phyloP scores from a whole-genome alignment of 805 yeast species.

The Myxozyma melibiosi region DNA sequence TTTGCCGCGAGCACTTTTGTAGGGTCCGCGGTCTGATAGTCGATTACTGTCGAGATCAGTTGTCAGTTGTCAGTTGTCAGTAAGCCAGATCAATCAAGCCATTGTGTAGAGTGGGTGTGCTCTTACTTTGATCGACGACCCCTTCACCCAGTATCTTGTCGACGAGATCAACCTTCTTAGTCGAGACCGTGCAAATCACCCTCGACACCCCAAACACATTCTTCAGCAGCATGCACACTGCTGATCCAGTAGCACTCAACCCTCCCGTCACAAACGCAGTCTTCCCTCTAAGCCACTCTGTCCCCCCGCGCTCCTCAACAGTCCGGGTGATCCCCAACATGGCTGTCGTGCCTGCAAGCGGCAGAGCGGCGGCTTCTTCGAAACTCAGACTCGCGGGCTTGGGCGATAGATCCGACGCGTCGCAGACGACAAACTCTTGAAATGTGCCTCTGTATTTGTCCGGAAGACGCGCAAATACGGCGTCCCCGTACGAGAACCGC shows the following conservation, averaged over 20 bases:
- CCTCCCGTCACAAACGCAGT: conserved; percentile 33
- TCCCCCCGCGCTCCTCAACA: background rate
- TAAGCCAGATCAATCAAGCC: too few relatives aligned
- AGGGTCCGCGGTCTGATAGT: conserved; percentile 32
- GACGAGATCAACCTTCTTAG: conserved; percentile 24
- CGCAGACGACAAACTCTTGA: conserved; percentile 25
- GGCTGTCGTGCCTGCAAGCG: conserved; percentile 30
- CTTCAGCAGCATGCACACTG: conserved; percentile 30
- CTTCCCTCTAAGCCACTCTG: conserved; percentile 14
- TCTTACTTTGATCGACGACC: conserved; percentile 23
- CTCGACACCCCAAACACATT: conserved; percentile 30
- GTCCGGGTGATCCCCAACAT: background rate
- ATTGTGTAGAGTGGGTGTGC: background rate
- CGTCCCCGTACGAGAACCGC: conserved; percentile 31
- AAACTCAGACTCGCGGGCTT: conserved; percentile 32
- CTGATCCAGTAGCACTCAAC: conserved; percentile 24
- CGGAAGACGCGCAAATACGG: conserved; percentile 21
- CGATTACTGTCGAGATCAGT: conserved; percentile 20
- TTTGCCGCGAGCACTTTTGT: conserved; percentile 20
- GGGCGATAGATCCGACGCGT: conserved; percentile 10
- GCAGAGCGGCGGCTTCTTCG: conserved; percentile 33
- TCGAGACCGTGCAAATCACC: conserved; percentile 34
- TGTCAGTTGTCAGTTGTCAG: background rate
- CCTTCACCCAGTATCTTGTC: conserved; percentile 29
- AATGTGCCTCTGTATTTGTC: background rate